Percentiles rank a stretch among this genome's conserved stretches.
Conservation (phyloP, 1,284 basidiomycete genomes). For the Ceratobasidium sp. region DNA sequence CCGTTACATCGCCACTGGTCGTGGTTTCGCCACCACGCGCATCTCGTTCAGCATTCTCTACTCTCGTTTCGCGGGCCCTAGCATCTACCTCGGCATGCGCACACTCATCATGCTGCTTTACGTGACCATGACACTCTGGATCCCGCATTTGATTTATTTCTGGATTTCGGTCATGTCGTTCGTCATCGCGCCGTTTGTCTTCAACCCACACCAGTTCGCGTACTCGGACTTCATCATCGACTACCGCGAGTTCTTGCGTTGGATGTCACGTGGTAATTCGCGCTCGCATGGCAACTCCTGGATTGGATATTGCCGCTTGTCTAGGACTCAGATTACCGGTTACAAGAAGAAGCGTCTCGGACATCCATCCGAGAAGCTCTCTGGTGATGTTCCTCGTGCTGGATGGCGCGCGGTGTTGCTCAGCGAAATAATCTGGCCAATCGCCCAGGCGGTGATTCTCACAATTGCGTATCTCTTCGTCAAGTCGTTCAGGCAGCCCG, state of each 20-base stretch:
- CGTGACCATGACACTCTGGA: constrained; percentile 89
- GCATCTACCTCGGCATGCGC: constrained; percentile 94
- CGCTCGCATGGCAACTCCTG: constrained; percentile 96
- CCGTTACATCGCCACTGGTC: constrained; percentile 97
- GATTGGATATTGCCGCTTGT: constrained; percentile 96
- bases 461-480: constrained; percentile 68
- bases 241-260: constrained; percentile 94
- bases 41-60: constrained; percentile 93
- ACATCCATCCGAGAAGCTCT: constrained; percentile 93
- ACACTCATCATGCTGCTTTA: constrained; percentile 90
- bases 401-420: constrained; percentile 89
- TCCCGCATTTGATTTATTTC: constrained; percentile 93
- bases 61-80: constrained; percentile 95
- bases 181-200: constrained; percentile 92
- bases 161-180: constrained; percentile 91
- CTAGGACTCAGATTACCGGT: constrained; percentile 94
- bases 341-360: constrained; percentile 97
- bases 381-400: constrained; percentile 89
- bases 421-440: constrained; percentile 87
- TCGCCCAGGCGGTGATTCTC: constrained; percentile 84
- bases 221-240: constrained; percentile 95
- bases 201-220: constrained; percentile 97
- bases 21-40: constrained; percentile 94
- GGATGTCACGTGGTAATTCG: constrained; percentile 98
- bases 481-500: constrained; percentile 79